These are phyloP conservation scores for Phytophthora pinifolia DNA, from an alignment of 352 stramenopile species.

Conservation along the genomic window DNA sequence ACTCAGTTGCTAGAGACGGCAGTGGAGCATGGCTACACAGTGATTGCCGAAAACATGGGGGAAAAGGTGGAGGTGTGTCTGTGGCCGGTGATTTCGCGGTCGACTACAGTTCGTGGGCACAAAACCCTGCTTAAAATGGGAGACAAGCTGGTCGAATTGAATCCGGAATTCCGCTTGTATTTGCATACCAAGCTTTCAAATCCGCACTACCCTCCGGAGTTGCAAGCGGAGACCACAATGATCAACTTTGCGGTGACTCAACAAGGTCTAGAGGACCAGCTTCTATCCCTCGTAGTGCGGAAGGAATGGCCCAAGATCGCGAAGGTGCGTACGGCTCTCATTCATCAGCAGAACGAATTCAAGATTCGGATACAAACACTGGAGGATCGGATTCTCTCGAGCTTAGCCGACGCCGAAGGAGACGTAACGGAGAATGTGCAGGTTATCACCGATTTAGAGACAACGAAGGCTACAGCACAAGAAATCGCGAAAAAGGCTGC, in stretches of 20 bases:
- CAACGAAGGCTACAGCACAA: conserved; percentile 90
- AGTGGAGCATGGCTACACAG: conserved; percentile 73
- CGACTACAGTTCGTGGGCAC: conserved; percentile 71
- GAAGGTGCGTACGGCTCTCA: conserved; percentile 64
- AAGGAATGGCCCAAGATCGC: conserved; percentile 91
- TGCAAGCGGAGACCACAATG: conserved; percentile 90
- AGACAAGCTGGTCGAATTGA: conserved; percentile 87
- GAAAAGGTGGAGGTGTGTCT: conserved; percentile 87
- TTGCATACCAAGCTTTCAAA: conserved; percentile 94
- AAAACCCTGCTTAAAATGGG: conserved; percentile 83
- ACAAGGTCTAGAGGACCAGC: conserved; percentile 88
- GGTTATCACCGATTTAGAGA: conserved; percentile 93
- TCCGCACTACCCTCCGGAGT: conserved; percentile 89
- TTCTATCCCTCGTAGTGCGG: conserved; percentile 85
- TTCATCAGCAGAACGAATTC: conserved; percentile 91
- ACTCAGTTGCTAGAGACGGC: conserved; percentile 68
- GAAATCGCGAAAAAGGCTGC: conserved; percentile 84
- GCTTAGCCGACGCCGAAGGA: conserved; percentile 79
- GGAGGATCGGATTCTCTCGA: conserved; percentile 90
- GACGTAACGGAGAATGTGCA: conserved; percentile 95
- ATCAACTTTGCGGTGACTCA: conserved; percentile 93
- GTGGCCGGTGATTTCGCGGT: conserved; percentile 79
- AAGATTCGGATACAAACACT: conserved; percentile 86
- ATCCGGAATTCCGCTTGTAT: conserved; percentile 82
- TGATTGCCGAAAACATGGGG: conserved; percentile 91